A percentile compares a stretch with the other conserved stretches of the same genome.
These are phyloP conservation scores for Basidioascus undulatus DNA, from an alignment of 768 basidiomycete species.

Conservation along the genomic window DNA sequence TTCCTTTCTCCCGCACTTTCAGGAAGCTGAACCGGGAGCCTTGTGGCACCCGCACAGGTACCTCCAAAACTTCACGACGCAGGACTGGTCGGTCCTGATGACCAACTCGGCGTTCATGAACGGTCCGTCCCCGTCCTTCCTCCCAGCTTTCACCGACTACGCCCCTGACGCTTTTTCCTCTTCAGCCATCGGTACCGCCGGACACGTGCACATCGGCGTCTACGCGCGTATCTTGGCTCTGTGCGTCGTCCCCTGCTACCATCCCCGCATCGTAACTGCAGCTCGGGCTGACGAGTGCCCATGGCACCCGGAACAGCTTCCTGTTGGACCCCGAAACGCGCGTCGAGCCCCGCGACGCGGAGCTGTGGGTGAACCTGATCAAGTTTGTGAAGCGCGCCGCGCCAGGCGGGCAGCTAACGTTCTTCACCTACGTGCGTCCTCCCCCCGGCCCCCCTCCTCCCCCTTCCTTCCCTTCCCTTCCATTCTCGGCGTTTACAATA, in stretches of 20 bases:
- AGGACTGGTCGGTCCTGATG: slow-evolving; percentile 29
- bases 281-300: no score
- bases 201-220: slow-evolving; percentile 27
- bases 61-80: slow-evolving; percentile 31
- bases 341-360: slow-evolving; percentile 28
- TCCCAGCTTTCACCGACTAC: background rate
- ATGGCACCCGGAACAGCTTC: slow-evolving; percentile 27
- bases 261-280: no score
- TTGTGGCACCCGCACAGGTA: slow-evolving; percentile 27
- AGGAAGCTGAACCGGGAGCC: no score
- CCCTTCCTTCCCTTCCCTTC: background rate
- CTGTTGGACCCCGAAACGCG: slow-evolving; percentile 26
- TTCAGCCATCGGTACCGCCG: slow-evolving; percentile 22
- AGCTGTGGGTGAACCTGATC: slow-evolving; percentile 32
- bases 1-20: background rate
- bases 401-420: slow-evolving; percentile 25
- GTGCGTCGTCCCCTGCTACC: background rate
- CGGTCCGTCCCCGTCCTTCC: slow-evolving; percentile 14
- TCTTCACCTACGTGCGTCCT: slow-evolving; percentile 27
- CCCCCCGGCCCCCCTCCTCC: background rate
- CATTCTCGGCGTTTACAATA: background rate
- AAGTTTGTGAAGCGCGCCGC: slow-evolving; percentile 30
- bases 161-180: slow-evolving; percentile 15
- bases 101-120: slow-evolving; percentile 30
- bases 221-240: slow-evolving; percentile 13